Base-by-base conservation (phyloP, 768 basidiomycete genomes). In the Serendipita sp. region DNA sequence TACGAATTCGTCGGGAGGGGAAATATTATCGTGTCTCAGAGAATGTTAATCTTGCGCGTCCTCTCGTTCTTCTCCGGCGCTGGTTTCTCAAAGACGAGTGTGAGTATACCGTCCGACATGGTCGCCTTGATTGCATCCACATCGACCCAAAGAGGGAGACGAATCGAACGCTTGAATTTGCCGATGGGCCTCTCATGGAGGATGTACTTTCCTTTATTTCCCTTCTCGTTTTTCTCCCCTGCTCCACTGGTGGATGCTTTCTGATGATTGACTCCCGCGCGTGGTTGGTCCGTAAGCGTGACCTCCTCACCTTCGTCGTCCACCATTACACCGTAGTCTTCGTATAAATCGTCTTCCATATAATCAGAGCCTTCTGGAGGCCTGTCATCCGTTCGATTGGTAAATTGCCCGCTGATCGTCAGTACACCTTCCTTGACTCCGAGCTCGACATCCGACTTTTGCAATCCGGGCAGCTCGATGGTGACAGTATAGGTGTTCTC, bases 261-360 rank as follows among this genome's bases (percentile, higher is more conserved):
- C 76, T 98, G 34, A 98, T 98, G 77, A 95, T 93, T 4, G 98
- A 91, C 79, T 94, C 96, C 0, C 84, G 98, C 66, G 94, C 92
- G 2, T 98, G 97, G 73, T 31, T 50, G n/a, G 8, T 50, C 48
- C 48, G n/a, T 18, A 2, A 50, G 48, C n/a, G 29, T 31, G 18
- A 18, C 3, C 2, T 50, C 48, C 40, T 40, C 40, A 5, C 40
- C 40, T 40, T 40, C 40, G 13, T 40, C 40, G 13, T 40, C 40
- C 40, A 40, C 40, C 40, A 40, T 40, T 13, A 40, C 40, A 13
- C 23, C 23, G 23, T 23, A 23, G 23, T 23, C 23, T 23, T 40
- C 6, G 40, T 40, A 40, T n/a, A 31, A 5, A 31, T 50, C 48
- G n/a, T 50, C 48, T n/a, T 36, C 44, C 33, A 37, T 50, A 33